Evolutionary conservation across 768 basidiomycete species (phyloP).

Genomic region (Lactarius vividus): DNA sequence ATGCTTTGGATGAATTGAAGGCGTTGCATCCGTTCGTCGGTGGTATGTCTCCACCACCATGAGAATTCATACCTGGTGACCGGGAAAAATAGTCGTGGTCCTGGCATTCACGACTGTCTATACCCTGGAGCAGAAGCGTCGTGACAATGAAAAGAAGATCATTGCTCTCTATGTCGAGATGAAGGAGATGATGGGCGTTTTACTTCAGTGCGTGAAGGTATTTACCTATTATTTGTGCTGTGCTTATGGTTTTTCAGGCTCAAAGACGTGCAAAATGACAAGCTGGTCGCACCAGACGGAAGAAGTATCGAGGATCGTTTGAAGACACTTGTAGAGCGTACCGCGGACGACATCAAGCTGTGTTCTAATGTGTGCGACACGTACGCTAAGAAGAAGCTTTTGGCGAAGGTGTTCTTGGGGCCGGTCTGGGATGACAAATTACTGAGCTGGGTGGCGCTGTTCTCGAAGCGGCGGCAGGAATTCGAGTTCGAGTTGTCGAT

Average conservation of each 20-base stretch:
- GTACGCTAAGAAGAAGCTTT: constrained; percentile 34
- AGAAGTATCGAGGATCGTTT: constrained; percentile 37
- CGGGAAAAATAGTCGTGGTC: constrained; percentile 40
- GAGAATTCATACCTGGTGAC: neutral
- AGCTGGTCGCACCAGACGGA: constrained; percentile 35
- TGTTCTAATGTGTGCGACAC: constrained; percentile 37
- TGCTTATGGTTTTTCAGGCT: constrained; percentile 30
- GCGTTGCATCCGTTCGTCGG: constrained; percentile 33
- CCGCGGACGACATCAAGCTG: constrained; percentile 34
- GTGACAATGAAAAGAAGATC: constrained; percentile 52
- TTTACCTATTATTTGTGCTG: neutral
- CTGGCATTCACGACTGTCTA: constrained; percentile 50
- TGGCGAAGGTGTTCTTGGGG: constrained; percentile 34
- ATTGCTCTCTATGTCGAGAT: constrained; percentile 47
- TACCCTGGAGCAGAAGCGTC: constrained; percentile 45
- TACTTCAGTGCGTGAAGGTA: constrained; percentile 12
- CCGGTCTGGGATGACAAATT: constrained; percentile 34
- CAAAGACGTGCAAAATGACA: constrained; percentile 33
- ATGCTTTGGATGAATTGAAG: constrained; percentile 32
- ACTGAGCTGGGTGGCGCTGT: constrained; percentile 29
- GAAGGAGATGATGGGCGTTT: constrained; percentile 44
- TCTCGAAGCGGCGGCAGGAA: constrained; percentile 30
- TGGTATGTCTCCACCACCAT: constrained; percentile 24
- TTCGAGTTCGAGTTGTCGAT: constrained; percentile 34
- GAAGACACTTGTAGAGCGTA: constrained; percentile 32